Evolutionary conservation across 768 basidiomycete species (phyloP), one percentile per base, ranked within the genome.

Genomic region (Hypsizygus marmoreus): DNA sequence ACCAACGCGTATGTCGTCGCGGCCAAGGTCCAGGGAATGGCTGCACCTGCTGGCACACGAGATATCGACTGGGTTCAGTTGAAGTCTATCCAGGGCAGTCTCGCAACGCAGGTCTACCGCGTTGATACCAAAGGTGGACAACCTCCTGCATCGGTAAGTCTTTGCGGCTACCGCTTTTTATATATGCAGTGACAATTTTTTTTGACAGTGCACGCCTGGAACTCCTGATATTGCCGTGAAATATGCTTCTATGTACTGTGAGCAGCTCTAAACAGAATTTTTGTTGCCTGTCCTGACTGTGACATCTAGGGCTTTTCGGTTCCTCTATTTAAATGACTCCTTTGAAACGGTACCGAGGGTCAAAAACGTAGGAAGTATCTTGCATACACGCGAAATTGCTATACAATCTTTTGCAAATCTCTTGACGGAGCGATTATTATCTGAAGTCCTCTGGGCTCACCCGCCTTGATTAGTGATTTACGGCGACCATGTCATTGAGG

Each of bases 11-110:
- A 69, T 49, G 74, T 77, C 19, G 58, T 79, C 23, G 80, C 63
- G 8, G 69, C 71, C 11, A 77, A 71, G 54, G 58, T 60, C 14
- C 73, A 62, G 0, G 64, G 67, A 43, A 40, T 81, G 6, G 54
- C 71, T 4, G 68, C 78, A 1, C 76, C 77, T 4, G 66, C 64
- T 4, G 65, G 71, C 14, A 34, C 58, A 1, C 41, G 59, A 25
- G 74, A 84, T 53, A 68, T 86, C 19, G 77, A 82, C 48, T 84
- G 80, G 78, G 64, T 85, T 4, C 62, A 72, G 51, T 57, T 88
- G 16, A 68, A 63, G n/a, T 58, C 51, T 19, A 64, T 79, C 4
- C 38, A 69, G 20, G 85, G 83, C 1, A 55, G 62, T 2, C 62
- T 84, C 26, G 82, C 82, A 0, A 69, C 62, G 24, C 55, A 67